A percentile compares a stretch with the other conserved stretches of the same genome.
phyloP scores from a whole-genome alignment of 1,139 yeast genomes.

The Hyphopichia khmerensis region DNA sequence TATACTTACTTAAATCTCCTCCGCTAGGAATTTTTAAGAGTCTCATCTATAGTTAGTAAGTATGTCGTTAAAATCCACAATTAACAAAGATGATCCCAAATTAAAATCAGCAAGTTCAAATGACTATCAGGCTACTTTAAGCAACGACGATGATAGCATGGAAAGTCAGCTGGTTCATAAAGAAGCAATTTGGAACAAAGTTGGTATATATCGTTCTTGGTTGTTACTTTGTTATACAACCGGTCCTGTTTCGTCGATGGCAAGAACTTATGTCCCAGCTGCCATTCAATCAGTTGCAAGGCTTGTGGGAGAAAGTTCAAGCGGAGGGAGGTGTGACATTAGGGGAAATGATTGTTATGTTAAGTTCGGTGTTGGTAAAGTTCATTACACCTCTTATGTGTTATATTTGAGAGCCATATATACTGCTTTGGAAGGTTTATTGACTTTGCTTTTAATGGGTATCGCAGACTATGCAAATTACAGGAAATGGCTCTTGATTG shows the following conservation, averaged over 20 bases:
- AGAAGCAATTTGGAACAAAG: background rate
- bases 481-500: slow-evolving; percentile 31
- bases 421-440: slow-evolving; percentile 40
- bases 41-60: too few relatives aligned
- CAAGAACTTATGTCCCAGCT: slow-evolving; percentile 44
- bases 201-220: slow-evolving; percentile 2
- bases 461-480: slow-evolving; percentile 45
- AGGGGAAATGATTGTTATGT: slow-evolving; percentile 42
- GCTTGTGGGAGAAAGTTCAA: slow-evolving; percentile 27
- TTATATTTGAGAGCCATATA: slow-evolving; percentile 37
- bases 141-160: background rate
- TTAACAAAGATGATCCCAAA: background rate
- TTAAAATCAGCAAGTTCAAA: background rate
- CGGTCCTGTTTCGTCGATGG: slow-evolving; percentile 31
- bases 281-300: slow-evolving; percentile 40
- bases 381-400: slow-evolving; percentile 38
- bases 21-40: too few relatives aligned
- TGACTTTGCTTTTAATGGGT: slow-evolving; percentile 40
- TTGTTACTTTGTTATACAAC: slow-evolving; percentile 2
- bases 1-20: too few relatives aligned
- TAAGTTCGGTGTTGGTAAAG: slow-evolving; percentile 32
- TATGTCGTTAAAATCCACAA: too few relatives aligned
- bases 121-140: background rate
- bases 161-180: background rate
- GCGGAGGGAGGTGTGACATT: slow-evolving; percentile 23